A percentile compares a stretch with the other conserved stretches of the same genome.
These are phyloP conservation scores for Chaetomidium leptoderma DNA, from an alignment of 495 filamentous ascomycete genomes.

Conservation along the genomic window DNA sequence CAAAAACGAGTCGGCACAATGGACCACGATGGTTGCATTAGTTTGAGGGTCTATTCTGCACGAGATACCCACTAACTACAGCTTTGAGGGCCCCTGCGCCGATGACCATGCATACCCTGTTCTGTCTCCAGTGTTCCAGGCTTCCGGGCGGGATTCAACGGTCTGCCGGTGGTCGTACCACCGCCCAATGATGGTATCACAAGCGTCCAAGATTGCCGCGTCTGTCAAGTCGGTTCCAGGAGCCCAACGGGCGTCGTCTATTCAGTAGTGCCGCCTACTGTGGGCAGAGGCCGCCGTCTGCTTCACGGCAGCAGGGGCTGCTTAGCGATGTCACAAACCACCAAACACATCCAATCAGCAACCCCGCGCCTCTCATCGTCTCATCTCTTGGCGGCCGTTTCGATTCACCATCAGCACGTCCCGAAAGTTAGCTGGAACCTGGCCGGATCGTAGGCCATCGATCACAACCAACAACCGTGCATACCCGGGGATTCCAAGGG, in stretches of 20 bases:
- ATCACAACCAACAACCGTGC: slow-evolving; percentile 2
- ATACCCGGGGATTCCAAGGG: neutral
- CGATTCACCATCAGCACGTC: slow-evolving; percentile 1
- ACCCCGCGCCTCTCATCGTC: neutral
- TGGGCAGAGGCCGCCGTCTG: slow-evolving; percentile 27
- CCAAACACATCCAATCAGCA: slow-evolving; percentile 11
- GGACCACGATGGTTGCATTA: slow-evolving; percentile 15
- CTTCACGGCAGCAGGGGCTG: neutral
- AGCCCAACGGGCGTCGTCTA: slow-evolving; percentile 7
- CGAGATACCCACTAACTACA: slow-evolving; percentile 8
- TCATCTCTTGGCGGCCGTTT: slow-evolving; percentile 17
- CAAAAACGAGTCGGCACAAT: neutral
- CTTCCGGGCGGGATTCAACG: neutral
- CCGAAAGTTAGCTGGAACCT: neutral
- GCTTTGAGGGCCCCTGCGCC: neutral
- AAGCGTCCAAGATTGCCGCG: neutral
- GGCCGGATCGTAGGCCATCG: slow-evolving; percentile 18
- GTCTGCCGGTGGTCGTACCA: slow-evolving; percentile 13
- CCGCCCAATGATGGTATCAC: slow-evolving; percentile 19
- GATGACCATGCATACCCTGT: neutral
- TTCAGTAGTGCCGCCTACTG: slow-evolving; percentile 1
- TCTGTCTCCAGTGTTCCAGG: neutral
- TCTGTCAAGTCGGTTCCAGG: slow-evolving; percentile 9
- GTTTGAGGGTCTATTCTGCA: neutral
- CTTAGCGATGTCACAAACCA: neutral